These are phyloP conservation scores for Phtheirospermum japonicum DNA, from an alignment of 257 asterid genomes.

Conservation along the genomic window DNA sequence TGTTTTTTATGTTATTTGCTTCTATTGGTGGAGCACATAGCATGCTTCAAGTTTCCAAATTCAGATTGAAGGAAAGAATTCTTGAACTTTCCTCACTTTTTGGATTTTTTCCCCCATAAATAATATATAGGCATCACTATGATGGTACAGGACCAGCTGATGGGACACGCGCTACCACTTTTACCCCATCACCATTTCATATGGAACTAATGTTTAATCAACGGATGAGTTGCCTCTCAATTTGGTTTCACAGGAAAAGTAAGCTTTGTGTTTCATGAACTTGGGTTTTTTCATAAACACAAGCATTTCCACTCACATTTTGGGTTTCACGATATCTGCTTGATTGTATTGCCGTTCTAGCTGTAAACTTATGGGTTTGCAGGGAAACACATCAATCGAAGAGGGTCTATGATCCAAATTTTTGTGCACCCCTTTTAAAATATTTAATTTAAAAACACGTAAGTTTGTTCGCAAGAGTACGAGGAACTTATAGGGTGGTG, in stretches of 20 bases:
- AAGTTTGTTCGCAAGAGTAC: no score
- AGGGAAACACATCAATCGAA: slow-evolving; percentile 81
- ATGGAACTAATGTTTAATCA: slow-evolving; percentile 90
- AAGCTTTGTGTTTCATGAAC: slow-evolving; percentile 27
- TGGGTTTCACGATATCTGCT: slow-evolving; percentile 13
- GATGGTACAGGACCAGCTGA: slow-evolving; percentile 92
- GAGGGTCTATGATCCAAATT: no score
- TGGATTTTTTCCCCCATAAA: neutral
- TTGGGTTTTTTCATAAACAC: slow-evolving; percentile 9
- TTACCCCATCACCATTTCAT: slow-evolving; percentile 84
- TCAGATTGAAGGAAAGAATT: neutral
- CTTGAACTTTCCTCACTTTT: slow-evolving; percentile 13
- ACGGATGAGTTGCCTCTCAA: slow-evolving; percentile 89
- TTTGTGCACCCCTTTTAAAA: no score
- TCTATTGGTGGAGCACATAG: neutral
- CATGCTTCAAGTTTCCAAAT: slow-evolving; percentile 7
- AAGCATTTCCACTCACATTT: no score
- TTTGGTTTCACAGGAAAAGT: slow-evolving; percentile 98
- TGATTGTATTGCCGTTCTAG: slow-evolving; percentile 2
- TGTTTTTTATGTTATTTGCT: neutral
- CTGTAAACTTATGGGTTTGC: slow-evolving; percentile 11
- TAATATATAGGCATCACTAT: slow-evolving; percentile 70
- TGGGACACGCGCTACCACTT: slow-evolving; percentile 97
- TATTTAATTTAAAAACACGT: no score
- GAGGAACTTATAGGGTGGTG: no score